Conservation (phyloP, 2,329 filamentous ascomycete species). For the Ceratocystiopsis brevicomis region DNA sequence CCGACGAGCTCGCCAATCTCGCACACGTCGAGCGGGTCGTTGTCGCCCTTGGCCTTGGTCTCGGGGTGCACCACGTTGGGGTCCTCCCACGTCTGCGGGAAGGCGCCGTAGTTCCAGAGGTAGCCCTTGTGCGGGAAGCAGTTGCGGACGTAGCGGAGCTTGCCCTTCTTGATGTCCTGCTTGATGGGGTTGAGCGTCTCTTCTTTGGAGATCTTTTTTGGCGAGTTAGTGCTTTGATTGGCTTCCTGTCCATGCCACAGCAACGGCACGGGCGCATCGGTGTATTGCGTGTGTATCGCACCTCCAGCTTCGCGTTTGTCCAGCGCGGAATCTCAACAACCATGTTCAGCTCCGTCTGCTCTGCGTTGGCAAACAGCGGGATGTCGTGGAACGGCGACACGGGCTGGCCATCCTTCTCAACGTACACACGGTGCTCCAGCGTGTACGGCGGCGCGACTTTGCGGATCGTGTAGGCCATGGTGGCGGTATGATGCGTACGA, state of each 20-base stretch:
- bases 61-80: slow-evolving; percentile 89
- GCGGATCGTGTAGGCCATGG: slow-evolving; percentile 56
- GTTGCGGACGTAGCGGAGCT: slow-evolving; percentile 97
- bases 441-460: slow-evolving; percentile 85
- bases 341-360: slow-evolving; percentile 97
- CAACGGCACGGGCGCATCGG: no score
- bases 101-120: slow-evolving; percentile 99
- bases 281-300: no score
- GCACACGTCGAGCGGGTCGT: slow-evolving; percentile 97
- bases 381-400: slow-evolving; percentile 97
- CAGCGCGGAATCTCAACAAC: slow-evolving; percentile 97
- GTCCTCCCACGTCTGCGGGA: slow-evolving; percentile 99
- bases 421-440: slow-evolving; percentile 89
- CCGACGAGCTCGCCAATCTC: slow-evolving; percentile 97
- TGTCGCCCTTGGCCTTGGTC: slow-evolving; percentile 99
- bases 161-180: slow-evolving; percentile 99
- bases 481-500: background rate
- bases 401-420: slow-evolving; percentile 91
- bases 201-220: slow-evolving; percentile 88
- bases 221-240: no score
- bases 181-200: slow-evolving; percentile 97
- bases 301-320: slow-evolving; percentile 99
- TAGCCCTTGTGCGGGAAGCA: slow-evolving; percentile 99
- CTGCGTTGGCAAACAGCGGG: slow-evolving; percentile 88
- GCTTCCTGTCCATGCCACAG: no score